Percentiles rank a stretch among this genome's conserved stretches.
Evolutionary conservation across 768 basidiomycete genomes (phyloP).

Genomic region (Mrakia hoshinonis): DNA sequence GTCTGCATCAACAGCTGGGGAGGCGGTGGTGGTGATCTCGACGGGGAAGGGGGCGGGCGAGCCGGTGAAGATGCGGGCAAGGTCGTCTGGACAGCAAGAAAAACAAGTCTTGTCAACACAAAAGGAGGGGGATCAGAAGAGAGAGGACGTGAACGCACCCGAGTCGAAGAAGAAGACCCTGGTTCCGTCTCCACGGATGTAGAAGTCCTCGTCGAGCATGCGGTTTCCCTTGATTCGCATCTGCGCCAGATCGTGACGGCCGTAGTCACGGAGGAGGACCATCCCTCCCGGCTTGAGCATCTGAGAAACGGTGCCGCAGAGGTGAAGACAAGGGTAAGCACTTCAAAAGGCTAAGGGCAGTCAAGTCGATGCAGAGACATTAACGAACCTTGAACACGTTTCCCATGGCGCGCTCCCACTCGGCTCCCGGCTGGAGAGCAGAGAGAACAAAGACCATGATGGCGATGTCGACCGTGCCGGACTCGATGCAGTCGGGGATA

Average conservation of each 20-base stretch:
- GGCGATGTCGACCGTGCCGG: constrained; percentile 70
- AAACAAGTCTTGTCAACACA: no score
- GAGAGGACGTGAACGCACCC: constrained; percentile 45
- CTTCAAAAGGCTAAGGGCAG: no score
- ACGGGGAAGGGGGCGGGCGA: constrained; percentile 34
- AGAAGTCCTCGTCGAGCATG: constrained; percentile 86
- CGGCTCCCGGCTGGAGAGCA: constrained; percentile 73
- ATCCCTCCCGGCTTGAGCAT: constrained; percentile 84
- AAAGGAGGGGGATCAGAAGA: constrained; percentile 10
- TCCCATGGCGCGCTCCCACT: constrained; percentile 73
- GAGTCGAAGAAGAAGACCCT: constrained; percentile 93
- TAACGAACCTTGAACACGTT: constrained; percentile 68
- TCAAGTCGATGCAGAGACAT: no score
- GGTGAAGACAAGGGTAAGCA: no score
- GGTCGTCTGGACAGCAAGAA: constrained; percentile 62
- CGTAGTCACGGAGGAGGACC: constrained; percentile 85
- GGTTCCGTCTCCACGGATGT: constrained; percentile 93
- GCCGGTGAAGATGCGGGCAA: constrained; percentile 72
- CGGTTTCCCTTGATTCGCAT: constrained; percentile 81
- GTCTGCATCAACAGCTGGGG: constrained; percentile 11
- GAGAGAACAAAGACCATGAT: constrained; percentile 91
- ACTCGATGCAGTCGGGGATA: constrained; percentile 57
- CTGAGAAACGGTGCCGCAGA: constrained; percentile 41
- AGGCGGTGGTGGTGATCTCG: constrained; percentile 8
- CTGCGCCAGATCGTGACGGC: constrained; percentile 74